phyloP scores from a whole-genome alignment of 75 land plant species.

The Selaginella tamariscina region DNA sequence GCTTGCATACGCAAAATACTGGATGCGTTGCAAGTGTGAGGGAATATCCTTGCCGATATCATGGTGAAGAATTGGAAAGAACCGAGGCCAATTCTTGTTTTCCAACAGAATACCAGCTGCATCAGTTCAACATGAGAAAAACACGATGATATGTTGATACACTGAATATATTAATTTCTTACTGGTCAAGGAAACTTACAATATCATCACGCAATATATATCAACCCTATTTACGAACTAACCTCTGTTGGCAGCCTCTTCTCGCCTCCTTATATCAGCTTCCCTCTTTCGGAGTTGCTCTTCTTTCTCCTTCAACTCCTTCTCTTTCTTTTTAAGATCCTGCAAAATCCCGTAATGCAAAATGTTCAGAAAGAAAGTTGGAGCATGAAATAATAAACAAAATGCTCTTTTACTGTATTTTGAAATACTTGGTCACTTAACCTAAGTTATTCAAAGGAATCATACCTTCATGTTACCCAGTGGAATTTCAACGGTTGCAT shows the following conservation, averaged over 20 bases:
- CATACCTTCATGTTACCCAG: constrained; percentile 54
- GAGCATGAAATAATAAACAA: no score
- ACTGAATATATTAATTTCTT: no score
- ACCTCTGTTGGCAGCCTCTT: constrained; percentile 89
- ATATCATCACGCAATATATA: no score
- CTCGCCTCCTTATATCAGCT: constrained; percentile 78
- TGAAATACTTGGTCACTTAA: no score
- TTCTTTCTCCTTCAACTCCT: constrained; percentile 78
- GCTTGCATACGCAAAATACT: constrained; percentile 89
- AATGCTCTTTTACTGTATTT: no score
- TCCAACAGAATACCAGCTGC: constrained; percentile 83
- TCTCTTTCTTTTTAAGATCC: constrained; percentile 85
- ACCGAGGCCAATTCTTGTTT: constrained; percentile 89
- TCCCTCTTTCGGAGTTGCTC: constrained; percentile 67
- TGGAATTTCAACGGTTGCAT: constrained; percentile 59
- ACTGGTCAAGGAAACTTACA: no score
- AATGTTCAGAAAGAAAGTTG: not conserved
- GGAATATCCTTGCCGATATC: constrained; percentile 82
- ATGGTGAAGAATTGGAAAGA: constrained; percentile 85
- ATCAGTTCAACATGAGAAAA: constrained; percentile 8
- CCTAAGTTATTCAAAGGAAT: no score
- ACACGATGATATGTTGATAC: no score
- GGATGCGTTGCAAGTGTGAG: constrained; percentile 53
- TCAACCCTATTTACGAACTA: constrained; percentile 1
- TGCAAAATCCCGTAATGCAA: no score